A percentile compares a stretch with the other conserved stretches of the same genome.
Conservation (phyloP, 2,329 filamentous ascomycete species). For the Stemphylium vesicarium region DNA sequence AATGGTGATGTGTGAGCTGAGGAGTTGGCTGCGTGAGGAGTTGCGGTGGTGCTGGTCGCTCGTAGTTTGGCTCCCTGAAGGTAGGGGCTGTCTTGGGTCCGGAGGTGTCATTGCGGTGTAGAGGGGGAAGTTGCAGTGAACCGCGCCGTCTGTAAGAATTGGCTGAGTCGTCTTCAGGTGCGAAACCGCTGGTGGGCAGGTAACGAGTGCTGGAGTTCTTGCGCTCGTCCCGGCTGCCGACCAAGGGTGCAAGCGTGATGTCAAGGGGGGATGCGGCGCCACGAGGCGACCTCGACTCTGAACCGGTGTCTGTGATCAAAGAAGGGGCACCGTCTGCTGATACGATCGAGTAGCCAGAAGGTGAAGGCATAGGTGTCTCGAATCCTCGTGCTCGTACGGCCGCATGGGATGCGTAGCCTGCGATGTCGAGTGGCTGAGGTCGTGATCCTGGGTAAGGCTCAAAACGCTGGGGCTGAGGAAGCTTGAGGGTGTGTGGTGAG, state of each 20-base stretch:
- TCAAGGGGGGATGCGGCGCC: conserved; percentile 56
- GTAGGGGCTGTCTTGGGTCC: conserved; percentile 16
- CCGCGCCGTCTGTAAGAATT: conserved; percentile 37
- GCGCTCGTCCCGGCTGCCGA: conserved; percentile 46
- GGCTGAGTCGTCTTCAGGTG: conserved; percentile 43
- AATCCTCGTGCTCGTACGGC: conserved; percentile 40
- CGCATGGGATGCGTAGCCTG: conserved; percentile 28
- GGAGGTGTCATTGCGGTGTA: conserved; percentile 29
- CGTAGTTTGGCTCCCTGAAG: conserved; percentile 35
- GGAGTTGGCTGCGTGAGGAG: conserved; percentile 43
- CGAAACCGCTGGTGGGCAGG: conserved; percentile 49
- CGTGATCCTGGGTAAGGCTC: conserved; percentile 42
- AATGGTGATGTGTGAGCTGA: conserved; percentile 42
- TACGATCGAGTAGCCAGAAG: conserved; percentile 66
- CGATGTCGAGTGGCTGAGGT: conserved; percentile 42
- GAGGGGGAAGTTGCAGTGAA: conserved; percentile 45
- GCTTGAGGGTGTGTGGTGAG: conserved; percentile 40
- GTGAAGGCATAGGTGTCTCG: conserved; percentile 68
- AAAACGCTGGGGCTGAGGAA: conserved; percentile 42
- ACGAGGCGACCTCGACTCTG: conserved; percentile 55
- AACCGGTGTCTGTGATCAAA: conserved; percentile 70
- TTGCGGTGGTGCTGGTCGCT: conserved; percentile 35
- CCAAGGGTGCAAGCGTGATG: conserved; percentile 47
- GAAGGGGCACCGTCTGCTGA: conserved; percentile 71
- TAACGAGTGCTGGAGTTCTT: conserved; percentile 46